phyloP scores from a whole-genome alignment of 305 asterid genomes.

The Fraxinus platypoda region DNA sequence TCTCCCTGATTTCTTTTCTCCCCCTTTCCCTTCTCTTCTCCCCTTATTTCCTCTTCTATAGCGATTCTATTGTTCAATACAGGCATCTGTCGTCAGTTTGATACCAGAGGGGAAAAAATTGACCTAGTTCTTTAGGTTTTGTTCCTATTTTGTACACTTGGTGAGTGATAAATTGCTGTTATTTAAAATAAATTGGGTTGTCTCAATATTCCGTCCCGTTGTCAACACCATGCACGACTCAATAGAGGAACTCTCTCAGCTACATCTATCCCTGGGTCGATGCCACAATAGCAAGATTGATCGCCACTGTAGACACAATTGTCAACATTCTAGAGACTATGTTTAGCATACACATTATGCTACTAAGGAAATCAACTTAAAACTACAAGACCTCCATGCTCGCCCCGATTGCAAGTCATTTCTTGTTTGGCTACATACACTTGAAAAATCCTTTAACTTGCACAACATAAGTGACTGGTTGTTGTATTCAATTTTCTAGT shows the following conservation, averaged over 20 bases:
- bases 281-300: not conserved
- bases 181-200: too few relatives aligned
- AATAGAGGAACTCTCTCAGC: not conserved
- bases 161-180: too few relatives aligned
- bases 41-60: not conserved
- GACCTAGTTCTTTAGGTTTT: not conserved
- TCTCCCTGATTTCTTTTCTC: too few relatives aligned
- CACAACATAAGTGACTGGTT: not conserved
- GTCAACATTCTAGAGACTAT: not conserved
- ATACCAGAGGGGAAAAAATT: not conserved
- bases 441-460: not conserved
- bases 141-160: not conserved
- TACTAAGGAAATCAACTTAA: not conserved
- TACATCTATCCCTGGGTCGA: not conserved
- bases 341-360: not conserved
- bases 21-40: not conserved
- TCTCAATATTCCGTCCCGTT: not conserved
- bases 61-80: not conserved
- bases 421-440: not conserved
- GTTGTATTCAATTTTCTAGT: not conserved
- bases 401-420: not conserved
- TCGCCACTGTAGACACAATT: not conserved
- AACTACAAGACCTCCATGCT: not conserved
- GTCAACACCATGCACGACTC: not conserved
- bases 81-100: not conserved